Conservation (phyloP, 805 yeast species). For the Barnettozyma californica region DNA sequence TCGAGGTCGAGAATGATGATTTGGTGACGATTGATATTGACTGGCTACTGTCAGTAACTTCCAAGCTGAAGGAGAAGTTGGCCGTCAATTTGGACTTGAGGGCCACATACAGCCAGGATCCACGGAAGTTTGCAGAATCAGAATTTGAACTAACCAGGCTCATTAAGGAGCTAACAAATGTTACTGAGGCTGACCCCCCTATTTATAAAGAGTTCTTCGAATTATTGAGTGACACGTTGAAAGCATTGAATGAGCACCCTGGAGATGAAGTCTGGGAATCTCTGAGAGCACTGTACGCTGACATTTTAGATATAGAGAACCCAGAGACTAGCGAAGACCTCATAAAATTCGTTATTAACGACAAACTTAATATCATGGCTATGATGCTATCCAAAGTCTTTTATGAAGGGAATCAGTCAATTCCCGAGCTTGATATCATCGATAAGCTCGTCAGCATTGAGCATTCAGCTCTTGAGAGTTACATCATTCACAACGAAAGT, state of each 20-base stretch:
- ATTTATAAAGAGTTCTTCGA: slow-evolving; percentile 6
- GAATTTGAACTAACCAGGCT: slow-evolving; percentile 12
- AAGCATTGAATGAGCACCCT: slow-evolving; percentile 11
- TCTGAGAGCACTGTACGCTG: slow-evolving; percentile 10
- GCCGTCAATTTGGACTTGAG: slow-evolving; percentile 12
- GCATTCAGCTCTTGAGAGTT: background rate
- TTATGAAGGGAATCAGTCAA: background rate
- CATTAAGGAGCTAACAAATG: slow-evolving; percentile 15
- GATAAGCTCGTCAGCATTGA: background rate
- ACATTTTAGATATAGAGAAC: slow-evolving; percentile 16
- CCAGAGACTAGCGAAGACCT: slow-evolving; percentile 4
- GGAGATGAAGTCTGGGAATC: slow-evolving; percentile 18
- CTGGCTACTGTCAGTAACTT: slow-evolving; percentile 14
- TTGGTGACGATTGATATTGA: slow-evolving; percentile 6
- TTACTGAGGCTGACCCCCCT: slow-evolving; percentile 13
- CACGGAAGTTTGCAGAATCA: slow-evolving; percentile 17
- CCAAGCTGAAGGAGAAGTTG: slow-evolving; percentile 1
- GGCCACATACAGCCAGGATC: slow-evolving; percentile 11
- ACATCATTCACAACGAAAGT: background rate
- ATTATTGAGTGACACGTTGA: background rate
- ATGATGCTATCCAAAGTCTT: background rate
- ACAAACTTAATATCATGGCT: background rate
- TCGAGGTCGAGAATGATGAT: background rate
- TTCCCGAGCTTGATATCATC: background rate
- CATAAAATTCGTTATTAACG: background rate